These are phyloP conservation scores for Leucocoprinus leucothites DNA, from an alignment of 768 basidiomycete species.

Conservation along the genomic window DNA sequence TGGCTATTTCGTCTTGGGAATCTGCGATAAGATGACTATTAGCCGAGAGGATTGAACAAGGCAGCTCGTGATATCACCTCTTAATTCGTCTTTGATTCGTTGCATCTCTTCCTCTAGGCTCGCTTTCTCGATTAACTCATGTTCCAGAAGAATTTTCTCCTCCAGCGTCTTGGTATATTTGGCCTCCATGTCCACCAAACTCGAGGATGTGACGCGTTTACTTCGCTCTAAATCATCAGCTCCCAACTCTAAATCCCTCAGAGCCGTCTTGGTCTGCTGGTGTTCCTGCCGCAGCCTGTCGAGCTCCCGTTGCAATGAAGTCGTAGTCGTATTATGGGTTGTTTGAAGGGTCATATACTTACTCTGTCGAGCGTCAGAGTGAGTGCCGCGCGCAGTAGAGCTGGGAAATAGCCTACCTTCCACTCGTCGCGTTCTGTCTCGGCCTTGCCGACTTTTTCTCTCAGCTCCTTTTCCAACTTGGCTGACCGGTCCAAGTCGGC, in stretches of 20 bases:
- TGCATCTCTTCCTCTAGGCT: constrained; percentile 88
- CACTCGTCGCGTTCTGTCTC: constrained; percentile 84
- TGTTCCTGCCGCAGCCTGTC: constrained; percentile 77
- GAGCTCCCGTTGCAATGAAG: constrained; percentile 88
- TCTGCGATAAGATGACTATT: constrained; percentile 43
- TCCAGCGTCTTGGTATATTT: constrained; percentile 90
- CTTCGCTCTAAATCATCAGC: constrained; percentile 97
- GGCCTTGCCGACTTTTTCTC: constrained; percentile 64
- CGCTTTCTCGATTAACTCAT: constrained; percentile 90
- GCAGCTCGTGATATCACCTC: constrained; percentile 55
- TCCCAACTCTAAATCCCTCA: constrained; percentile 93
- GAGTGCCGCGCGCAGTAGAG: constrained; percentile 1
- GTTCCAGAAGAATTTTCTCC: constrained; percentile 96
- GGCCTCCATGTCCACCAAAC: constrained; percentile 78
- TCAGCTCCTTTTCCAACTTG: constrained; percentile 78
- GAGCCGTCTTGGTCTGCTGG: constrained; percentile 65
- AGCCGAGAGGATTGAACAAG: constrained; percentile 11
- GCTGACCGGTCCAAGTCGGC: constrained; percentile 86
- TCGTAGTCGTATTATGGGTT: constrained; percentile 84
- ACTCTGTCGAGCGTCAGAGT: constrained; percentile 36
- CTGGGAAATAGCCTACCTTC: constrained; percentile 61
- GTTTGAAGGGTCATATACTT: constrained; percentile 90
- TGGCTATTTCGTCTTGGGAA: constrained; percentile 79
- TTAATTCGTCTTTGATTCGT: constrained; percentile 85
- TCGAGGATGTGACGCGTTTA: constrained; percentile 84